Conservation (phyloP, 2,329 filamentous ascomycete genomes). For the Claviceps capensis region DNA sequence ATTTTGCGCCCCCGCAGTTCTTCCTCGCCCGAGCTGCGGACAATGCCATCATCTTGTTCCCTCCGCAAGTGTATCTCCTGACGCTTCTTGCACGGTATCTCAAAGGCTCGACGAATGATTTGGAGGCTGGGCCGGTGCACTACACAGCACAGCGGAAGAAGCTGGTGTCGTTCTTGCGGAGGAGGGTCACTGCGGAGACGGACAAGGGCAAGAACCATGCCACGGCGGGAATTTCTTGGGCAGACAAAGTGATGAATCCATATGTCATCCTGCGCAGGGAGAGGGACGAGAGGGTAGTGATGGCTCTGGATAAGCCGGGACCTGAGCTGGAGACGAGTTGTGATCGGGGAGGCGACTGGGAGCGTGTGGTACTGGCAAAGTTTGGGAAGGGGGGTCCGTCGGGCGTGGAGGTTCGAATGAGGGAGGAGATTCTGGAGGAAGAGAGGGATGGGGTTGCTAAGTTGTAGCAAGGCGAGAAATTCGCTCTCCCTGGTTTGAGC, state of each 20-base stretch:
- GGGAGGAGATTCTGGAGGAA: conserved; percentile 35
- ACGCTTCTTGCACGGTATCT: conserved; percentile 43
- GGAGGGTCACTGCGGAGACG: conserved; percentile 27
- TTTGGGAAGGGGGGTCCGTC: conserved; percentile 37
- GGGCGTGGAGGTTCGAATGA: conserved; percentile 37
- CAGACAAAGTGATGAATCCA: conserved; percentile 49
- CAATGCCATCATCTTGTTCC: conserved; percentile 71
- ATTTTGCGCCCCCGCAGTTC: conserved; percentile 54
- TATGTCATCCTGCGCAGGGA: conserved; percentile 29
- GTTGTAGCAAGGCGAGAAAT: neutral
- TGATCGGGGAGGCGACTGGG: conserved; percentile 37
- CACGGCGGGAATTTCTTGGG: conserved; percentile 38
- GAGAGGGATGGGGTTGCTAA: conserved; percentile 21
- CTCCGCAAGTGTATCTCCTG: conserved; percentile 73
- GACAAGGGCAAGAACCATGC: conserved; percentile 24
- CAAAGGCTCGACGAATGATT: conserved; percentile 17
- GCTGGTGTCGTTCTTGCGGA: conserved; percentile 40
- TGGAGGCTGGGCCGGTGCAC: conserved; percentile 15
- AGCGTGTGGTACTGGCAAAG: conserved; percentile 43
- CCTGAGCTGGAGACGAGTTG: conserved; percentile 35
- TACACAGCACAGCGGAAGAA: conserved; percentile 35
- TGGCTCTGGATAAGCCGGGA: conserved; percentile 45
- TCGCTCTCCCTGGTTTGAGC: neutral
- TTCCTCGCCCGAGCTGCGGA: conserved; percentile 54
- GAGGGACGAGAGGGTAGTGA: conserved; percentile 32